Conservation (phyloP, 169 alveolate genomes). For the Perkinsus olseni region DNA sequence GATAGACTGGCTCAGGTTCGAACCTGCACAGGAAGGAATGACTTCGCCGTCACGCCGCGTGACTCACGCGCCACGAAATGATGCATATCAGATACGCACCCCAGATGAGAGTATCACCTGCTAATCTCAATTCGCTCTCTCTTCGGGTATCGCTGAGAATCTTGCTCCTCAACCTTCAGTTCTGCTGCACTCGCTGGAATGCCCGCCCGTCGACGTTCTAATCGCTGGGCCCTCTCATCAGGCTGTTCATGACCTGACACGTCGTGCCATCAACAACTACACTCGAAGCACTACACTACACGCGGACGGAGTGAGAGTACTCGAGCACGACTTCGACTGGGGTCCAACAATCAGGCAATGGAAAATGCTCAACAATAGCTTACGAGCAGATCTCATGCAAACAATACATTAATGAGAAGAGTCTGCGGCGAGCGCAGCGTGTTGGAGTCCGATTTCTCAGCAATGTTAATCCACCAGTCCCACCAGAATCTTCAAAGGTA, state of each 20-base stretch:
- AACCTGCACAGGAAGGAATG: background rate
- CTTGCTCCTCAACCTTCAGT: background rate
- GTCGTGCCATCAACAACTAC: background rate
- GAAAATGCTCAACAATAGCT: too few species aligned
- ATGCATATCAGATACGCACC: background rate
- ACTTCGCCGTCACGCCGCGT: too few species aligned
- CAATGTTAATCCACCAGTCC: too few species aligned
- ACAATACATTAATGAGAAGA: too few species aligned
- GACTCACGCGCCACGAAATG: background rate
- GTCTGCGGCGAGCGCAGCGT: too few species aligned
- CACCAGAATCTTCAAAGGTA: too few species aligned
- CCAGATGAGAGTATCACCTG: background rate
- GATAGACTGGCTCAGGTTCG: background rate
- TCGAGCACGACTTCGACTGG: too few species aligned
- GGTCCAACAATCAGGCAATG: too few species aligned
- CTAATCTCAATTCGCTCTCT: background rate
- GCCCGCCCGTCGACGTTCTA: background rate
- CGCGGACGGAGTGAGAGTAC: too few species aligned
- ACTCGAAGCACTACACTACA: too few species aligned
- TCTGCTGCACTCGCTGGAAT: background rate
- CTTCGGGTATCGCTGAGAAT: background rate
- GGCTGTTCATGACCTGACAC: background rate
- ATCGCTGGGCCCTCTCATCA: background rate
- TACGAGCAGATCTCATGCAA: too few species aligned
- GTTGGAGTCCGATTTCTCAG: too few species aligned